phyloP scores from a whole-genome alignment of 2,329 filamentous ascomycete species.

The Exophiala sp. region DNA sequence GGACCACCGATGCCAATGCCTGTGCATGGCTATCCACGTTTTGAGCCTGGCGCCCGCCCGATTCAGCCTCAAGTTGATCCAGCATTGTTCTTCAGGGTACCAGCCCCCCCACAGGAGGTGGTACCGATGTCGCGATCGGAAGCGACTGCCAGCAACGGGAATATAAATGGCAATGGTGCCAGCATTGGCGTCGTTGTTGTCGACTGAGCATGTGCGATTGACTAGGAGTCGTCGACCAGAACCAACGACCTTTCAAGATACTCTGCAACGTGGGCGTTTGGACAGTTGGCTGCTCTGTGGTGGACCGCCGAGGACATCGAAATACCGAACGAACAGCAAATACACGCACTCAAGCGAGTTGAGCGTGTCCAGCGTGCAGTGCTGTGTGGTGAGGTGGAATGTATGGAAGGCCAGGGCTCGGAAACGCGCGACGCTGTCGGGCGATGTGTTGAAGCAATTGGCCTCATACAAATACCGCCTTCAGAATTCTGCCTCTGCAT shows the following conservation, averaged over 20 bases:
- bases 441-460: background rate
- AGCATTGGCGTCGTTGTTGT: background rate
- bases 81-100: background rate
- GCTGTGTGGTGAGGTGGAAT: background rate
- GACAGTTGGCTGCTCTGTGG: too few relatives aligned
- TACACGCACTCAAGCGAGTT: too few relatives aligned
- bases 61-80: too few relatives aligned
- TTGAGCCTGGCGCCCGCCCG: background rate
- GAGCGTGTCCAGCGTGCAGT: too few relatives aligned
- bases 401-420: background rate
- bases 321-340: too few relatives aligned
- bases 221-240: too few relatives aligned
- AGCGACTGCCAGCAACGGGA: background rate
- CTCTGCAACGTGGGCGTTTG: too few relatives aligned
- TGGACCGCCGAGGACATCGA: too few relatives aligned
- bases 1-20: background rate
- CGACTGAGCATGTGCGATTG: too few relatives aligned
- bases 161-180: background rate
- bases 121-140: background rate
- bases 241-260: too few relatives aligned
- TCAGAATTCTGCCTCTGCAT: background rate
- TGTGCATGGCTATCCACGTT: slow-evolving; percentile 1
- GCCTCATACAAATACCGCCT: background rate
- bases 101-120: background rate
- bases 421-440: background rate